Conservation (phyloP, 169 alveolate genomes). For the Babesia gibsoni region DNA sequence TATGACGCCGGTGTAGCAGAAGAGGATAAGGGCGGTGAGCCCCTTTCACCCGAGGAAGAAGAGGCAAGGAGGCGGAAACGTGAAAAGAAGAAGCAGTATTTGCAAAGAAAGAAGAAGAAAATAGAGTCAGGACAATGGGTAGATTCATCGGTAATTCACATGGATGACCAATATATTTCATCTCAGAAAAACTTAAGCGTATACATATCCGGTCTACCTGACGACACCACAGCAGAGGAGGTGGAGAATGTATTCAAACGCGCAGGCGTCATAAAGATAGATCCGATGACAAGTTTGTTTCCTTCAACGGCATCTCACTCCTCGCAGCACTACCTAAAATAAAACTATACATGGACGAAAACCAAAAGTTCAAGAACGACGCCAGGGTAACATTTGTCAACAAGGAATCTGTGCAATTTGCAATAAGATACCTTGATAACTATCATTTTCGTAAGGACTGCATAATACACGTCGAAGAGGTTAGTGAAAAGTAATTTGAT, state of each 20-base stretch:
- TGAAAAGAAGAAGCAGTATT: constrained; percentile 87
- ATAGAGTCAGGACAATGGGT: constrained; percentile 54
- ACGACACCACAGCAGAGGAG: constrained; percentile 70
- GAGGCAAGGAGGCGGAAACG: constrained; percentile 92
- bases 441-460: constrained; percentile 70
- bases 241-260: constrained; percentile 72
- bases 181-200: constrained; percentile 71
- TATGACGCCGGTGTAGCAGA: background rate
- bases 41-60: constrained; percentile 76
- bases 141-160: constrained; percentile 18
- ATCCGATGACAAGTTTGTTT: constrained; percentile 74
- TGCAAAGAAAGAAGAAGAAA: constrained; percentile 53
- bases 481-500: background rate
- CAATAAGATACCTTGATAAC: constrained; percentile 77
- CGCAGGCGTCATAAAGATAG: constrained; percentile 83
- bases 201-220: constrained; percentile 77
- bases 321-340: constrained; percentile 75
- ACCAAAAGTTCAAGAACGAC: constrained; percentile 75
- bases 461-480: constrained; percentile 77
- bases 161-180: constrained; percentile 69
- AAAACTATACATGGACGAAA: constrained; percentile 73
- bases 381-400: constrained; percentile 82
- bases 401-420: constrained; percentile 78
- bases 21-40: background rate
- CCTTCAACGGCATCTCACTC: background rate